A percentile compares a stretch with the other conserved stretches of the same genome.
Evolutionary conservation across 2,329 filamentous ascomycete species (phyloP).

Genomic region (Pseudovirgaria hyperparasitica): DNA sequence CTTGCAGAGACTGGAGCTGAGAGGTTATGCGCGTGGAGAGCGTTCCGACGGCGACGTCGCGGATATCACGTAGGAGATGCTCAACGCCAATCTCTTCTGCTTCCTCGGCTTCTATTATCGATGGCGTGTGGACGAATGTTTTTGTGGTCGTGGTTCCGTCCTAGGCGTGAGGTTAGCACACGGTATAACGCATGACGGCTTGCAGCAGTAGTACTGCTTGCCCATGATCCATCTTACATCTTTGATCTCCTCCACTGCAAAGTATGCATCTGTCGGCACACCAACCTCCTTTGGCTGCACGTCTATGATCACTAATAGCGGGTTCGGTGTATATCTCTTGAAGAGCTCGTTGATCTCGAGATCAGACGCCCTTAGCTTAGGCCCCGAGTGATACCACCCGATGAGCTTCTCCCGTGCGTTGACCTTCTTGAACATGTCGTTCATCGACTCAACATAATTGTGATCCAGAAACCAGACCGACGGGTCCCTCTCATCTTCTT

Average conservation of each 20-base stretch:
- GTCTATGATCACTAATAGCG: constrained; percentile 92
- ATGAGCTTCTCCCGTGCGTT: constrained; percentile 98
- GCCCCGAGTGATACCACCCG: constrained; percentile 98
- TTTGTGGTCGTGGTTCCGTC: constrained; percentile 93
- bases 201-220: too few relatives aligned
- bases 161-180: constrained; percentile 34
- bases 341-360: constrained; percentile 99
- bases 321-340: constrained; percentile 97
- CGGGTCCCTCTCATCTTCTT: constrained; percentile 97
- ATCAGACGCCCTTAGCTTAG: constrained; percentile 92
- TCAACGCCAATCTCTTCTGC: constrained; percentile 98
- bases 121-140: constrained; percentile 97
- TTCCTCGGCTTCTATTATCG: constrained; percentile 96
- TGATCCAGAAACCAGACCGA: constrained; percentile 99
- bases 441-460: constrained; percentile 99
- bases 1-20: constrained; percentile 93
- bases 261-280: constrained; percentile 96
- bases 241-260: constrained; percentile 98
- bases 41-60: constrained; percentile 93
- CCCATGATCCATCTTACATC: constrained; percentile 59
- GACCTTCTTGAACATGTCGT: constrained; percentile 99
- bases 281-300: constrained; percentile 97
- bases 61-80: constrained; percentile 92
- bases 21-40: constrained; percentile 94
- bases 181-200: background rate